Evolutionary conservation across 2,329 filamentous ascomycete species (phyloP), one percentile per base, ranked within the genome.

Genomic region (Pseudonectria buxi): DNA sequence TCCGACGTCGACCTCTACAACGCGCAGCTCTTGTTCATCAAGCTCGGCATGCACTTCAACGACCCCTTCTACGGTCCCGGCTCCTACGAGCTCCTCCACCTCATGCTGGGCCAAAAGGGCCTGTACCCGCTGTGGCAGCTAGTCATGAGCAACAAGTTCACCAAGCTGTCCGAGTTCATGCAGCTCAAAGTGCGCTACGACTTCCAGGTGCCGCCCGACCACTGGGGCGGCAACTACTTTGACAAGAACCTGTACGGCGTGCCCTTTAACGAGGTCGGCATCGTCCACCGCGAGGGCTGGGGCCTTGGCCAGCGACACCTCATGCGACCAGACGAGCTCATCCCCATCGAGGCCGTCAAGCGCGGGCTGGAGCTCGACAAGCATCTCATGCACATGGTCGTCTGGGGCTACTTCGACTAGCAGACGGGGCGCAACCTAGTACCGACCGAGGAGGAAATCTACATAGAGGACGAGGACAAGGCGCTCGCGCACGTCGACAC

Each of bases 41-140:
- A 90, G 61, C 70, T 92, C 12, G 71, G 77, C 50, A 77, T 88
- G 73, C 68, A 69, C 35, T 78, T 86, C 57, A 76, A 73, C 38
- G 72, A 85, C 44, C 81, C 83, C 1, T 54, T 76, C 15, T 68
- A 68, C 32, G 74, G 72, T 0, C 67, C 69, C 12, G 67, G 68
- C 32, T 61, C 64, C 3, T 65, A 65, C 28, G 64, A 64, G 22
- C 59, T 83, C 33, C 61, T 75, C 26, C 64, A 75, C 24, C 58
- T 83, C 18, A 63, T 86, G 37, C 57, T 86, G 28, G 76, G 74
- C 11, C 78, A 83, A 48, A 67, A 65, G 15, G 65, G 56, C 9
- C 58, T 83, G 13, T 68, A 63, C 6, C 59, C 67, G n/a, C 62
- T 86, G 4, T 80, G 72, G 65, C 62, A 73, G 29, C 61, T 82